Percentiles rank a stretch among this genome's conserved stretches.
phyloP scores from a whole-genome alignment of 1,284 basidiomycete genomes.

The Rhodotorula mucilaginosa region DNA sequence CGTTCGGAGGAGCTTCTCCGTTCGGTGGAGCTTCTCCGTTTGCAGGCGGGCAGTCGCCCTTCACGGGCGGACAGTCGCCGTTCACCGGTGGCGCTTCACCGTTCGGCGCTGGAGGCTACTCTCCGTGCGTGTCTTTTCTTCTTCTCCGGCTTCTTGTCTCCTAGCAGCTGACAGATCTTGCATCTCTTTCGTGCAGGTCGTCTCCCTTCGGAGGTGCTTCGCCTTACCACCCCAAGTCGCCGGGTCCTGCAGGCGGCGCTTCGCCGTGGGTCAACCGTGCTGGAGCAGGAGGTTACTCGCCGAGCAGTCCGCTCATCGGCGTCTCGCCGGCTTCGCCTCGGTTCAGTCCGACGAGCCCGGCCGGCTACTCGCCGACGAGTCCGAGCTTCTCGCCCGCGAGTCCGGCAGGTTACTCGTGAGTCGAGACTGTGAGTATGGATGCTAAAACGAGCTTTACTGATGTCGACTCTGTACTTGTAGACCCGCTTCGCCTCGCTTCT shows the following conservation, averaged over 20 bases:
- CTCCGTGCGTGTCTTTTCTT: slow-evolving; percentile 1
- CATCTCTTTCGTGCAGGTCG: not conserved
- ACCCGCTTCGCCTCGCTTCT: slow-evolving; percentile 27
- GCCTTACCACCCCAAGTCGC: slow-evolving; percentile 31
- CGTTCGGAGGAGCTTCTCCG: slow-evolving; percentile 49
- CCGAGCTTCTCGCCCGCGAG: slow-evolving; percentile 49
- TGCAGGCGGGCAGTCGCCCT: slow-evolving; percentile 68
- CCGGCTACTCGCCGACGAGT: slow-evolving; percentile 73
- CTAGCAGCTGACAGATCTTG: not conserved
- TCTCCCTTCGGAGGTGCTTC: slow-evolving; percentile 23
- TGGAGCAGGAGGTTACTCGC: slow-evolving; percentile 58
- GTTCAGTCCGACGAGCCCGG: slow-evolving; percentile 24
- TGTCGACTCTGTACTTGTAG: not conserved
- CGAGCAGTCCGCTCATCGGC: slow-evolving; percentile 56
- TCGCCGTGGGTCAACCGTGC: slow-evolving; percentile 47
- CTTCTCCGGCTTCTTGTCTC: fast-evolving
- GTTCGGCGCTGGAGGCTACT: slow-evolving; percentile 2
- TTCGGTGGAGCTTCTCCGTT: slow-evolving; percentile 16
- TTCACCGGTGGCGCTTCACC: slow-evolving; percentile 2
- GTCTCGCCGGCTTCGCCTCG: slow-evolving; percentile 33
- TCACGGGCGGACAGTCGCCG: slow-evolving; percentile 20
- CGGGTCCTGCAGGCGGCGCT: slow-evolving; percentile 38
- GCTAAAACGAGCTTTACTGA: not conserved
- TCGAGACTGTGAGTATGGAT: not conserved
- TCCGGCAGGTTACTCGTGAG: slow-evolving; percentile 11